Percentiles rank a stretch among this genome's conserved stretches.
These are phyloP conservation scores for Chytriomyces sp. DNA, from an alignment of 192 early-diverging fungal species.

Conservation along the genomic window DNA sequence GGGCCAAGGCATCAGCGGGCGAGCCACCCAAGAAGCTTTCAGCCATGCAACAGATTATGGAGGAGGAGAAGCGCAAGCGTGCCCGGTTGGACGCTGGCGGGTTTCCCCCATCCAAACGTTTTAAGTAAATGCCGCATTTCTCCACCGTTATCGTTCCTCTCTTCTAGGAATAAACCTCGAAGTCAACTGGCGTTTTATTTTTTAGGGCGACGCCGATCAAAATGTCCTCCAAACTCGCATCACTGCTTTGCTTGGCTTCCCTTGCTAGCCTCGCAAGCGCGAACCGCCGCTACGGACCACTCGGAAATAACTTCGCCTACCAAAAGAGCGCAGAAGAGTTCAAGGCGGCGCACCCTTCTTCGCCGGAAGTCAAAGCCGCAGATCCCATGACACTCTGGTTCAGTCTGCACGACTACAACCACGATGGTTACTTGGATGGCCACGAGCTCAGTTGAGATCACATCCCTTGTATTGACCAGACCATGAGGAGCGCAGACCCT, in stretches of 20 bases:
- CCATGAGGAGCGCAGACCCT: no score
- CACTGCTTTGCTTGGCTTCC: no score
- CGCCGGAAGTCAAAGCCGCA: background rate
- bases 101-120: slow-evolving; percentile 6
- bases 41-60: slow-evolving; percentile 67
- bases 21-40: slow-evolving; percentile 55
- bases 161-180: no score
- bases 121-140: slow-evolving; percentile 6
- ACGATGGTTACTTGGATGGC: slow-evolving; percentile 72
- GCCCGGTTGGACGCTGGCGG: background rate
- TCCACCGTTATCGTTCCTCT: no score
- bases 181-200: no score
- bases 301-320: no score
- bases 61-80: slow-evolving; percentile 46
- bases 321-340: no score
- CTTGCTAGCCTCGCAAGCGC: no score
- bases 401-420: slow-evolving; percentile 68
- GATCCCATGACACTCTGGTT: slow-evolving; percentile 2
- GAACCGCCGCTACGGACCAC: no score
- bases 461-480: no score
- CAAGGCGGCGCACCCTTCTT: background rate
- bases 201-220: no score
- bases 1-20: background rate
- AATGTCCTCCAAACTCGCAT: no score
- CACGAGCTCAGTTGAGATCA: slow-evolving; percentile 80